Conservation (phyloP, 305 asterid species). For the Fraxinus dipetala region DNA sequence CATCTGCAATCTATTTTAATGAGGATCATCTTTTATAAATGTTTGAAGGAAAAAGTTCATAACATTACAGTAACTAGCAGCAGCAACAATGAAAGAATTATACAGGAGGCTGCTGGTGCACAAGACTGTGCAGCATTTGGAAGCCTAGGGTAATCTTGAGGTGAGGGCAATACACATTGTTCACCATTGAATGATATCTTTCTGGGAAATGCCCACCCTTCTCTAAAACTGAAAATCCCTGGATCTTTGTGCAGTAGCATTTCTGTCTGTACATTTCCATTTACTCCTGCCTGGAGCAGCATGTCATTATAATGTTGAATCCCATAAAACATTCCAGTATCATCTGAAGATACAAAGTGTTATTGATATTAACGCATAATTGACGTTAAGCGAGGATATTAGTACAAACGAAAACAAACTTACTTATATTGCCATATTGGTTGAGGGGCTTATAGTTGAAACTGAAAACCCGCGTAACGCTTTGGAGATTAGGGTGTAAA, state of each 20-base stretch:
- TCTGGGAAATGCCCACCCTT: conserved; percentile 85
- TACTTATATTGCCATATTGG: conserved; percentile 59
- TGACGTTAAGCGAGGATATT: not conserved
- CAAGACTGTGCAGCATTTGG: conserved; percentile 41
- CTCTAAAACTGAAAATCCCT: conserved; percentile 48
- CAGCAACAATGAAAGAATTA: conserved; percentile 21
- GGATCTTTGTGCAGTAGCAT: conserved; percentile 52
- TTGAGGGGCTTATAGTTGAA: conserved; percentile 73
- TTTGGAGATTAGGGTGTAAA: conserved; percentile 65
- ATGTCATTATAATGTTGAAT: conserved; percentile 60
- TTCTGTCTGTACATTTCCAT: conserved; percentile 83
- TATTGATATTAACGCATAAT: not conserved
- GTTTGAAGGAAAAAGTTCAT: conserved; percentile 5
- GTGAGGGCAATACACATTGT: conserved; percentile 70
- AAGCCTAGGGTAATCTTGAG: conserved; percentile 65
- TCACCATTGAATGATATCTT: conserved; percentile 71
- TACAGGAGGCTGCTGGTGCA: conserved; percentile 12
- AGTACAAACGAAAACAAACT: conserved; percentile 16
- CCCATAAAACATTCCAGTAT: conserved; percentile 80
- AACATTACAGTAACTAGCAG: conserved; percentile 17
- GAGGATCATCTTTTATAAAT: not conserved
- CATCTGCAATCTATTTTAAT: not conserved
- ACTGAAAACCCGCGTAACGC: conserved; percentile 64
- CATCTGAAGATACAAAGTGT: conserved; percentile 36
- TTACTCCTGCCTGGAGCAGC: conserved; percentile 59